phyloP scores from a whole-genome alignment of 2,329 filamentous ascomycete genomes.

The Alternaria brassicae region DNA sequence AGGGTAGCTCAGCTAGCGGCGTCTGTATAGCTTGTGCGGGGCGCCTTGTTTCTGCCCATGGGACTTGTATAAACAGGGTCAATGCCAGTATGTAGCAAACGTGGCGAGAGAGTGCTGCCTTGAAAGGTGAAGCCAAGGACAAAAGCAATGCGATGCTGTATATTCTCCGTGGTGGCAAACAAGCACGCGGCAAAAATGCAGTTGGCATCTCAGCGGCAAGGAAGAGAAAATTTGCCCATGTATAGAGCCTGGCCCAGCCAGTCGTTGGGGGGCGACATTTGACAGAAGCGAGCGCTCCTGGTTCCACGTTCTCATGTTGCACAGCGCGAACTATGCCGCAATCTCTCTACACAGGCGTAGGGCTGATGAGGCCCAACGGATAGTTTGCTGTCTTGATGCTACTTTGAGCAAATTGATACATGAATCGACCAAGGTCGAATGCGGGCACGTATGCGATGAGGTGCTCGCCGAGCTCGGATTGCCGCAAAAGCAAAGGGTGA shows the following conservation, averaged over 20 bases:
- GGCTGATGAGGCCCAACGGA: not conserved
- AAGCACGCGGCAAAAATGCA: not conserved
- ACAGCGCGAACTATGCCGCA: not conserved
- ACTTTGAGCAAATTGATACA: not conserved
- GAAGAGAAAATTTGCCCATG: not conserved
- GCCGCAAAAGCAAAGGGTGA: slow-evolving; percentile 5
- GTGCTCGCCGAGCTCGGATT: slow-evolving; percentile 5
- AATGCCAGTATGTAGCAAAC: not conserved
- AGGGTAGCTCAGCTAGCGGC: not conserved
- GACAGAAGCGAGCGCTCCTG: not conserved
- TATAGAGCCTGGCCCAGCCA: not conserved
- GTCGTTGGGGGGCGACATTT: slow-evolving; percentile 1
- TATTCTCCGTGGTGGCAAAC: not conserved
- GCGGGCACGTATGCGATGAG: slow-evolving; percentile 2
- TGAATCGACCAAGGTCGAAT: not conserved
- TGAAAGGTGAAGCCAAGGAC: slow-evolving; percentile 5
- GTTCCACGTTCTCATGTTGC: not conserved
- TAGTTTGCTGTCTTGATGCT: not conserved
- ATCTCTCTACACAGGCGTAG: not conserved
- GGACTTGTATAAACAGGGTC: not conserved
- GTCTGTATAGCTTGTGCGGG: slow-evolving; percentile 2
- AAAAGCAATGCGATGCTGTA: slow-evolving; percentile 4
- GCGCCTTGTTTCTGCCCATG: not conserved
- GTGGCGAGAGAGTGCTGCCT: not conserved
- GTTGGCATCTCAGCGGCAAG: not conserved